phyloP scores from a whole-genome alignment of 768 basidiomycete genomes.

The Collybia sordida region DNA sequence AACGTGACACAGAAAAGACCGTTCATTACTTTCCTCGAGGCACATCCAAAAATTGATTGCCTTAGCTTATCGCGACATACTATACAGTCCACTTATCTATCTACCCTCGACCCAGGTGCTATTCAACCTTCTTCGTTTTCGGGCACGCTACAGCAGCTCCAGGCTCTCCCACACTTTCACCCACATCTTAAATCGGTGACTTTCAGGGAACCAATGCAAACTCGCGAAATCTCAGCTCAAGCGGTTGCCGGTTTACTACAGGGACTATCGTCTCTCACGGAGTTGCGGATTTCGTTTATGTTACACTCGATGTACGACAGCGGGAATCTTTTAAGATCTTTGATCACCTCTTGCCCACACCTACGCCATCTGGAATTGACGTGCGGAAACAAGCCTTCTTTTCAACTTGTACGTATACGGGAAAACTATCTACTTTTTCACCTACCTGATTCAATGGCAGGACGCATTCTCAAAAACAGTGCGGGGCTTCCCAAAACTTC shows the following conservation, averaged over 20 bases:
- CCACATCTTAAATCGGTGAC: constrained; percentile 52
- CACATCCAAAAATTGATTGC: constrained; percentile 52
- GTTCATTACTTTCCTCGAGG: constrained; percentile 68
- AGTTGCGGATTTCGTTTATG: constrained; percentile 64
- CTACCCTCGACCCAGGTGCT: constrained; percentile 43
- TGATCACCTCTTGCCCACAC: constrained; percentile 65
- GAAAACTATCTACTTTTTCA: background rate
- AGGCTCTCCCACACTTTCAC: constrained; percentile 54
- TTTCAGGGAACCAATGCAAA: constrained; percentile 64
- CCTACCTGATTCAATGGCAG: constrained; percentile 26
- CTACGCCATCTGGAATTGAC: constrained; percentile 64
- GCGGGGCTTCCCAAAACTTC: constrained; percentile 61
- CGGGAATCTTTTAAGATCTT: constrained; percentile 64
- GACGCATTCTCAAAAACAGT: constrained; percentile 64
- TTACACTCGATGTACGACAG: constrained; percentile 77
- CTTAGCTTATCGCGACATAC: constrained; percentile 54
- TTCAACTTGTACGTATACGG: constrained; percentile 56
- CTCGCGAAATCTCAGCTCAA: constrained; percentile 67
- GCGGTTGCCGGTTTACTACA: constrained; percentile 60
- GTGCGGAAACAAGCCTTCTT: constrained; percentile 67
- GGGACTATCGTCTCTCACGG: constrained; percentile 51
- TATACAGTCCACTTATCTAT: constrained; percentile 52
- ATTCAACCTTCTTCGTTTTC: constrained; percentile 60
- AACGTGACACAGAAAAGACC: constrained; percentile 48
- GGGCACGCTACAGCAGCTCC: constrained; percentile 67